These are phyloP conservation scores for Diaporthe humulicola DNA, from an alignment of 2,329 filamentous ascomycete genomes.

Conservation along the genomic window DNA sequence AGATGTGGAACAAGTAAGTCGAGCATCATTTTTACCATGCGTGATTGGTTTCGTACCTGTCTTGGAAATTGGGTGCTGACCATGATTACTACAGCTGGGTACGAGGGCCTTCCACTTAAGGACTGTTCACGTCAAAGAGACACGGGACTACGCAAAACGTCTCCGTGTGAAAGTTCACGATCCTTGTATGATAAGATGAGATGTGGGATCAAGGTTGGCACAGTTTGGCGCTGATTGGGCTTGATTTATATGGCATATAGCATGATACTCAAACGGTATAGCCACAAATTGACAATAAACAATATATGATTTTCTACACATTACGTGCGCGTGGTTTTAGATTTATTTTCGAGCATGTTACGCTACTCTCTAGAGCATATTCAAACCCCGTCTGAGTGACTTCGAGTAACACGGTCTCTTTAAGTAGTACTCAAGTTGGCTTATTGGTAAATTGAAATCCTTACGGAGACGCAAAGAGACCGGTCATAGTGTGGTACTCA, in stretches of 20 bases:
- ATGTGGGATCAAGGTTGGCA: not conserved
- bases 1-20: conserved; percentile 70
- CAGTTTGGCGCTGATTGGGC: conserved; percentile 3
- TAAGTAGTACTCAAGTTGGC: no score
- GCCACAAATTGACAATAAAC: not conserved
- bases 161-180: not conserved
- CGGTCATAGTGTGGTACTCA: not conserved
- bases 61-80: not conserved
- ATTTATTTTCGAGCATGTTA: no score
- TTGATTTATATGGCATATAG: not conserved
- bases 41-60: not conserved
- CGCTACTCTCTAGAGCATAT: no score
- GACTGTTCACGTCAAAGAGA: rapidly evolving
- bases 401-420: no score
- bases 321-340: no score
- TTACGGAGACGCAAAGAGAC: no score
- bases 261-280: not conserved
- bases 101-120: conserved; percentile 9
- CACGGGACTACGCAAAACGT: no score
- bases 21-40: not conserved
- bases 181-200: not conserved
- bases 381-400: no score
- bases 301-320: no score
- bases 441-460: no score
- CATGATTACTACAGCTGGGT: not conserved